Percentiles rank a stretch among this genome's conserved stretches.
Conservation (phyloP, 202 grass and related monocot genomes). For the Panicum virgatum region DNA sequence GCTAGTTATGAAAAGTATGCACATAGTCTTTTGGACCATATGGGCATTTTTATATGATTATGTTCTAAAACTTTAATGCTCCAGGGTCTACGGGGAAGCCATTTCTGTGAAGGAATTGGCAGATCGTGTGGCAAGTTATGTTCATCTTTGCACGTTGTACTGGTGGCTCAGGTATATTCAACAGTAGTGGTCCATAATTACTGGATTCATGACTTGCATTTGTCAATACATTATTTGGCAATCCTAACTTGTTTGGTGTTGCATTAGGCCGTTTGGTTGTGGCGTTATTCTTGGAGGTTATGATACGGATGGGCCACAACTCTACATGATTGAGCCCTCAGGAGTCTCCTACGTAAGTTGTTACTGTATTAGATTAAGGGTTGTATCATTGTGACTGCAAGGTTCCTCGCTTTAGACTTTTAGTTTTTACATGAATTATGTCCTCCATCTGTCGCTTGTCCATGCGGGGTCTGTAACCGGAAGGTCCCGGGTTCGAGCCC, state of each 20-base stretch:
- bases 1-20: constrained; percentile 71
- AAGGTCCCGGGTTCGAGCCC: no score
- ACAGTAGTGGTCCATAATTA: background rate
- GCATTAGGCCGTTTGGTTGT: constrained; percentile 68
- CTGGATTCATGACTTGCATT: constrained; percentile 3
- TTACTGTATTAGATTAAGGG: constrained; percentile 5
- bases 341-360: constrained; percentile 75
- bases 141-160: constrained; percentile 90
- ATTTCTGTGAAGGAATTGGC: constrained; percentile 87
- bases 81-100: constrained; percentile 74
- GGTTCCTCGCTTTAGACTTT: background rate
- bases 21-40: background rate
- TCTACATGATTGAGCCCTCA: constrained; percentile 85
- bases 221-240: background rate
- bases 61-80: constrained; percentile 29
- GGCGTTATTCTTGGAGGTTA: constrained; percentile 93
- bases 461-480: no score
- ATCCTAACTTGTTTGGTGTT: constrained; percentile 1
- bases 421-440: background rate
- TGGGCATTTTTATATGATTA: background rate
- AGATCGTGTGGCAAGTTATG: constrained; percentile 76
- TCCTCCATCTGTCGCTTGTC: background rate
- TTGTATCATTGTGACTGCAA: background rate
- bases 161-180: constrained; percentile 77
- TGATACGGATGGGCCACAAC: constrained; percentile 93